These are phyloP conservation scores for Coniochaeta prunicola DNA, from an alignment of 2,329 filamentous ascomycete species.

Conservation along the genomic window DNA sequence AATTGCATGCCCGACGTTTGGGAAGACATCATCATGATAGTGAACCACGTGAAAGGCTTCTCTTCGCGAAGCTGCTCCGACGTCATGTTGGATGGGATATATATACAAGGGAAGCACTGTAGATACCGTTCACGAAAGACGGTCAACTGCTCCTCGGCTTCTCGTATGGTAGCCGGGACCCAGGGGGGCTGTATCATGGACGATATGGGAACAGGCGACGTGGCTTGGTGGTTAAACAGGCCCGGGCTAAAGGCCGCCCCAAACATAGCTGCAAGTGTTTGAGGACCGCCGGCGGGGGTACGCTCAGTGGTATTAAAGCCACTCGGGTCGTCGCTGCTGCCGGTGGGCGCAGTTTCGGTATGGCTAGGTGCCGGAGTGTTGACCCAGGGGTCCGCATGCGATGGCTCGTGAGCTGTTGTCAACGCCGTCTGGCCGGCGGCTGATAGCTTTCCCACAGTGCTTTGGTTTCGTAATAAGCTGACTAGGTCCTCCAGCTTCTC, in stretches of 20 bases:
- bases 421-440: constrained; percentile 13
- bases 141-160: constrained; percentile 20
- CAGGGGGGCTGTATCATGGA: constrained; percentile 9
- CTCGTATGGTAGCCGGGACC: constrained; percentile 4
- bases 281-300: neutral
- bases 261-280: neutral
- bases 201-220: constrained; percentile 6
- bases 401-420: constrained; percentile 6
- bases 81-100: constrained; percentile 27
- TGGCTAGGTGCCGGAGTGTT: neutral
- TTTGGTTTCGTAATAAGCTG: constrained; percentile 28
- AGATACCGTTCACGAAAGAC: constrained; percentile 34
- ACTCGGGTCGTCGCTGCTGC: neutral
- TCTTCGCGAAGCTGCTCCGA: constrained; percentile 29
- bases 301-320: neutral
- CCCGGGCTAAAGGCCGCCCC: neutral
- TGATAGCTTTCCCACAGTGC: neutral
- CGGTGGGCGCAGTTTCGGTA: neutral
- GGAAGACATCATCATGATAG: constrained; percentile 39
- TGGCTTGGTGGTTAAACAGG: neutral
- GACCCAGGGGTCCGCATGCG: constrained; percentile 1
- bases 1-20: constrained; percentile 32
- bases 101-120: constrained; percentile 35
- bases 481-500: constrained; percentile 43
- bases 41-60: constrained; percentile 43